Percentiles rank a stretch among this genome's conserved stretches.
phyloP scores from a whole-genome alignment of 306 rosid species.

The Senna siamea region DNA sequence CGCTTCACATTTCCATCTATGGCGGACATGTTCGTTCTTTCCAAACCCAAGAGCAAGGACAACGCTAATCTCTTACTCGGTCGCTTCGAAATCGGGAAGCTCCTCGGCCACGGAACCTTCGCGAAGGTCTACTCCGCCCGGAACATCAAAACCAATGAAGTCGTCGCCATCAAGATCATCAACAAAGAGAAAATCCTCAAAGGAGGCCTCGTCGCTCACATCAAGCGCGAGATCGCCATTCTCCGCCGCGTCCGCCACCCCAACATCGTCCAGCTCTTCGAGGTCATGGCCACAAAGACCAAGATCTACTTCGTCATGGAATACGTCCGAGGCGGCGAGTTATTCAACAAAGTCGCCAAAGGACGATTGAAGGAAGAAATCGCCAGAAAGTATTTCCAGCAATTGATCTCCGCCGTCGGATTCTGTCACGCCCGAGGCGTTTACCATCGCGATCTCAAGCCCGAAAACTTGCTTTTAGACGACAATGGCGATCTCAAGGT shows the following conservation, averaged over 20 bases:
- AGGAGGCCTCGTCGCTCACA: slow-evolving; percentile 50
- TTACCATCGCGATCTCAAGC: slow-evolving; percentile 62
- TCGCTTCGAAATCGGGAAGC: slow-evolving; percentile 54
- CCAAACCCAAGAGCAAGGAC: slow-evolving; percentile 15
- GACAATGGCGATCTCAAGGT: slow-evolving; percentile 65
- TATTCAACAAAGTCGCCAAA: slow-evolving; percentile 59
- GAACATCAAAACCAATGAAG: slow-evolving; percentile 49
- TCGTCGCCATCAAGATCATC: slow-evolving; percentile 62
- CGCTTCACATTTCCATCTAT: slow-evolving; percentile 4
- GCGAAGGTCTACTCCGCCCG: slow-evolving; percentile 65
- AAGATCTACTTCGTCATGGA: slow-evolving; percentile 75
- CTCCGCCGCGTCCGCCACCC: slow-evolving; percentile 75
- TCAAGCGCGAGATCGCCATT: slow-evolving; percentile 65
- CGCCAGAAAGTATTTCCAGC: slow-evolving; percentile 64
- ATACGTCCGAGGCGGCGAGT: slow-evolving; percentile 63
- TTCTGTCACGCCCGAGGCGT: slow-evolving; percentile 68
- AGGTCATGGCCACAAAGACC: slow-evolving; percentile 66
- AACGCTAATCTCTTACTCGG: slow-evolving; percentile 36
- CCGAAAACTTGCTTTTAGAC: slow-evolving; percentile 60
- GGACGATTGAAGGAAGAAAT: slow-evolving; percentile 54
- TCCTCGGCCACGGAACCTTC: slow-evolving; percentile 66
- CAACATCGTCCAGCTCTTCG: slow-evolving; percentile 62
- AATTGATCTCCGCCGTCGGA: slow-evolving; percentile 55
- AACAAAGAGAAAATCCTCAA: slow-evolving; percentile 58
- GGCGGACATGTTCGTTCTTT: slow-evolving; percentile 21